Percentiles rank a stretch among this genome's conserved stretches.
These are phyloP conservation scores for Clarkia xantiana DNA, from an alignment of 345 rosid genomes.

Conservation along the genomic window DNA sequence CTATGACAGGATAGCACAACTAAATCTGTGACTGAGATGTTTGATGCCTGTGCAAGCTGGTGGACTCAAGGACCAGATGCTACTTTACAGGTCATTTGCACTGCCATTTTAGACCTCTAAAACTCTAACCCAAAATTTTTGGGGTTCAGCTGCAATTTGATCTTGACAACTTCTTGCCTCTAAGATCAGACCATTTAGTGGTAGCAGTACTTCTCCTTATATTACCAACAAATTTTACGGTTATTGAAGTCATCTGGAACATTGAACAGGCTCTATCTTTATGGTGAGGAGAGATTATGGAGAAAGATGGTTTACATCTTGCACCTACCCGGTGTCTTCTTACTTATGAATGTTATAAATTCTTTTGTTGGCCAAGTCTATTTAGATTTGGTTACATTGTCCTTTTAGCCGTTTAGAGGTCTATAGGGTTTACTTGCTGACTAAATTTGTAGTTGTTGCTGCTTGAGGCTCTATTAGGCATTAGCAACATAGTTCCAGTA, in stretches of 20 bases:
- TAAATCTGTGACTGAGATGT: conserved; percentile 46
- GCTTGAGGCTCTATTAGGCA: too few species aligned
- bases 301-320: too few species aligned
- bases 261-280: too few species aligned
- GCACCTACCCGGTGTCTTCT: not conserved
- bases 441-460: too few species aligned
- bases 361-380: conserved; percentile 17
- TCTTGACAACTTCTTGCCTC: not conserved
- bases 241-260: too few species aligned
- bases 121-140: not conserved
- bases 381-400: conserved; percentile 24
- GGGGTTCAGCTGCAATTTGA: not conserved
- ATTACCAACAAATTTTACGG: too few species aligned
- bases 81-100: conserved; percentile 57
- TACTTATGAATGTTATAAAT: not conserved
- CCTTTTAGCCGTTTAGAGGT: too few species aligned
- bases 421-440: too few species aligned
- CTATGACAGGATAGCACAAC: conserved; percentile 26
- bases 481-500: too few species aligned
- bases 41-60: conserved; percentile 99
- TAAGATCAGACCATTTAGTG: too few species aligned
- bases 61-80: conserved; percentile 99
- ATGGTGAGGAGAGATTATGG: too few species aligned
- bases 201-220: too few species aligned
- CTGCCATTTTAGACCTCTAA: not conserved